These are phyloP conservation scores for Tuctoria greenei DNA, from an alignment of 176 grass and related monocot genomes.

Conservation along the genomic window DNA sequence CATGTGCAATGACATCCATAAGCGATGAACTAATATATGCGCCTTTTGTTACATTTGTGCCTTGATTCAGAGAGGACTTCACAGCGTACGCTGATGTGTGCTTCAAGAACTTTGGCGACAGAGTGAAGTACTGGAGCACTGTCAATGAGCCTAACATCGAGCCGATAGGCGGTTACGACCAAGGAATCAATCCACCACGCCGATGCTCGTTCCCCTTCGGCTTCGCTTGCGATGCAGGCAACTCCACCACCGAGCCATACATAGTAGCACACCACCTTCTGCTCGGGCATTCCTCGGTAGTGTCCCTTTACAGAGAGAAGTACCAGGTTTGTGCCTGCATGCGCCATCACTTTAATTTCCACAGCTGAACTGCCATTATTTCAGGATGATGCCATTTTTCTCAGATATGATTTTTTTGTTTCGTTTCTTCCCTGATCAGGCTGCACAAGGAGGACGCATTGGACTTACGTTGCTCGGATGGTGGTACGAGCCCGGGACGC, in stretches of 20 bases:
- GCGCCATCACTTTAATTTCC: neutral
- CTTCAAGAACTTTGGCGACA: conserved; percentile 84
- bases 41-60: neutral
- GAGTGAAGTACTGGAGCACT: conserved; percentile 83
- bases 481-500: conserved; percentile 67
- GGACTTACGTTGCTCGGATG: conserved; percentile 71
- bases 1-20: neutral
- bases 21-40: neutral
- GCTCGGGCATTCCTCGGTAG: conserved; percentile 67
- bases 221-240: conserved; percentile 50
- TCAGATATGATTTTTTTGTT: neutral
- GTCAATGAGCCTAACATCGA: conserved; percentile 85
- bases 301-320: conserved; percentile 62
- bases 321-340: conserved; percentile 50
- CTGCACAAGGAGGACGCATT: conserved; percentile 69
- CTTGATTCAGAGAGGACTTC: conserved; percentile 74
- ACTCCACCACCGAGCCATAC: conserved; percentile 88
- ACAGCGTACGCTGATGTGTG: conserved; percentile 79
- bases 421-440: conserved; percentile 42
- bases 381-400: neutral
- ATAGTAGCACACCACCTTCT: conserved; percentile 71
- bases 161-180: conserved; percentile 60
- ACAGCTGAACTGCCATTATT: neutral
- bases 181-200: conserved; percentile 51
- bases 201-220: conserved; percentile 81